A percentile compares a stretch with the other conserved stretches of the same genome.
Evolutionary conservation across 345 rosid species (phyloP).

Genomic region (Clarkia xantiana): DNA sequence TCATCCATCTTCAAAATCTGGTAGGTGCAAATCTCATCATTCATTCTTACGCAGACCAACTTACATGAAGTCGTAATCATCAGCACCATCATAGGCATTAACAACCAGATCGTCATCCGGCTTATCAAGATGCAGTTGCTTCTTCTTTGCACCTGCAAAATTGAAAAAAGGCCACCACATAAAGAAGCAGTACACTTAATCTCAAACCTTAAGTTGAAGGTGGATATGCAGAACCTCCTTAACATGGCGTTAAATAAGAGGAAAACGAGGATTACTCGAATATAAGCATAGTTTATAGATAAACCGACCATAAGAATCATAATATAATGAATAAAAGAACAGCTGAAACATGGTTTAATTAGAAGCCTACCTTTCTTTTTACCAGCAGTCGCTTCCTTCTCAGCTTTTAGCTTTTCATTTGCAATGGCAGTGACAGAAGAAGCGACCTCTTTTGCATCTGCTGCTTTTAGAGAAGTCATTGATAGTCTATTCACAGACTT

Average conservation of each 20-base stretch:
- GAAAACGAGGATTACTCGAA: no score
- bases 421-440: conserved; percentile 75
- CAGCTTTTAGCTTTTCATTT: conserved; percentile 79
- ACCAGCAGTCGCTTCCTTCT: conserved; percentile 64
- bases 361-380: conserved; percentile 56
- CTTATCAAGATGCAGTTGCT: conserved; percentile 67
- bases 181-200: no score
- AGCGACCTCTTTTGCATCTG: conserved; percentile 82
- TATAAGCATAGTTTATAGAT: no score
- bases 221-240: no score
- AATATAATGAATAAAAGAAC: no score
- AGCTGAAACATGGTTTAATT: no score
- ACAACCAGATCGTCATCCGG: conserved; percentile 55
- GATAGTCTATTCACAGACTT: conserved; percentile 81
- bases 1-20: no score
- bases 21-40: no score
- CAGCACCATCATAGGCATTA: conserved; percentile 37
- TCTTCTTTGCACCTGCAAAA: conserved; percentile 53
- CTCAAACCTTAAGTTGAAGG: no score
- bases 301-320: no score
- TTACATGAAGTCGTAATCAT: conserved; percentile 89
- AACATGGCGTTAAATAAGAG: no score
- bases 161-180: not conserved
- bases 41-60: conserved; percentile 3
- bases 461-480: conserved; percentile 53